Base-by-base conservation (phyloP, 768 basidiomycete species). In the Chalciporus pseudorubinellus region DNA sequence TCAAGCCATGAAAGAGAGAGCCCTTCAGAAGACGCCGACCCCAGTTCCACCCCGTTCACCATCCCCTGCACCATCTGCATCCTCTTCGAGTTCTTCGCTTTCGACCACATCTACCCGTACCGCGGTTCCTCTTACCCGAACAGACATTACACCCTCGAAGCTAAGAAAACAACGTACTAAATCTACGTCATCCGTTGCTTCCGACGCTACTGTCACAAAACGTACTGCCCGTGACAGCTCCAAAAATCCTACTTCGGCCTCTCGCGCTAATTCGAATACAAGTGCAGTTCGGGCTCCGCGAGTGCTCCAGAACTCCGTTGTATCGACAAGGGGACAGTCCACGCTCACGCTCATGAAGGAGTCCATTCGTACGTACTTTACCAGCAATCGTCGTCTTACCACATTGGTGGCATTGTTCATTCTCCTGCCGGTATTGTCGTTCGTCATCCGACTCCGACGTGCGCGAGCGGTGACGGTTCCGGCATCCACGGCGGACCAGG, bases 41-140 rank as follows among this genome's bases (percentile, higher is more conserved):
- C 34, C 34, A 2, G 14, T n/a, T n/a, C 34, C 61, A 19, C 54
- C 70, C 50, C 63, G 68, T 45, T 61, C 75, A 14, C 65, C 75
- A 41, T 74, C 79, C 2, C 83, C 78, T 22, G 70, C 79, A 13
- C 77, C 80, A 3, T 82, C 84, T 1, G 72, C 82, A 3, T 77
- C 81, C 0, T 81, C 82, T 0, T 87, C 87, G 0, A 64, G 60
- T 0, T 85, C 88, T 0, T 85, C 86, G 4, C 71, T 84, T 26
- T 89, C 87, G 0, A 87, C 85, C 8, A 76, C 79, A 3, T 89
- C 87, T 0, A 87, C 84, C 21, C 85, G 84, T 56, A 90, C 89
- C 4, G 76, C 83, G 3, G 82, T 86, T 19, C 87, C 87, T 40
- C 51, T 53, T 18, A 56, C 39, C 3, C 44, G 48, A n/a, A 22